Evolutionary conservation across 1,284 basidiomycete species (phyloP), one percentile per base, ranked within the genome.

Genomic region (Lignosus rhinocerotis): DNA sequence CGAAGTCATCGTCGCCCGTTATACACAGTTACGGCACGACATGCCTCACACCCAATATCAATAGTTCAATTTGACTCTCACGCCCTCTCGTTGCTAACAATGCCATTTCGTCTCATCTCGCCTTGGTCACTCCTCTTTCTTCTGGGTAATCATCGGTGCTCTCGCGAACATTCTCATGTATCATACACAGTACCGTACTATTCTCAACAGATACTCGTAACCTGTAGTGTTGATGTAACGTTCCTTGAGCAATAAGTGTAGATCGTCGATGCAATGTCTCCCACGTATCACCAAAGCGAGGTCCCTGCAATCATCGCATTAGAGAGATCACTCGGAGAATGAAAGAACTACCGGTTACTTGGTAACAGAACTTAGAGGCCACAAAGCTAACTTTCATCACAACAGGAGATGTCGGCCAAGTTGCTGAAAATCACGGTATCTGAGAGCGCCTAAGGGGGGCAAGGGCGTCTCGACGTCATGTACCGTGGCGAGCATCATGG

Each of bases 1-100:
- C 53, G 48, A 61, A 61, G 53, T 49, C 58, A 43, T 61, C 62
- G 45, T 64, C 62, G 36, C 50, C 50, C 38, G 50, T 64, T 45
- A 58, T 64, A 14, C 36, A 55, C 34, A 56, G 46, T 39, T 49
- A 51, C 52, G 33, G 47, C 30, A 43, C 55, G 42, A 41, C 41
- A 33, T 46, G 14, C 38, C 42, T 48, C 57, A 61, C 58, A 59
- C 57, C 60, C 55, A 51, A 43, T 44, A 53, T 42, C 38, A 39
- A 30, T 39, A 25, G 25, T 36, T 36, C 47, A 41, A 39, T 54
- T 16, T 17, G 17, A 42, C 39, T n/a, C 36, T 38, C 33, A 41
- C 43, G 30, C 25, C 36, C 10, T 17, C 43, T 32, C 11, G 47
- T 39, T 36, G 45, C 49, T 25, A 42, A 12, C 53, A 47, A 5